Evolutionary conservation across 139 green algal genomes (phyloP).

Genomic region (Micractinium sp.): DNA sequence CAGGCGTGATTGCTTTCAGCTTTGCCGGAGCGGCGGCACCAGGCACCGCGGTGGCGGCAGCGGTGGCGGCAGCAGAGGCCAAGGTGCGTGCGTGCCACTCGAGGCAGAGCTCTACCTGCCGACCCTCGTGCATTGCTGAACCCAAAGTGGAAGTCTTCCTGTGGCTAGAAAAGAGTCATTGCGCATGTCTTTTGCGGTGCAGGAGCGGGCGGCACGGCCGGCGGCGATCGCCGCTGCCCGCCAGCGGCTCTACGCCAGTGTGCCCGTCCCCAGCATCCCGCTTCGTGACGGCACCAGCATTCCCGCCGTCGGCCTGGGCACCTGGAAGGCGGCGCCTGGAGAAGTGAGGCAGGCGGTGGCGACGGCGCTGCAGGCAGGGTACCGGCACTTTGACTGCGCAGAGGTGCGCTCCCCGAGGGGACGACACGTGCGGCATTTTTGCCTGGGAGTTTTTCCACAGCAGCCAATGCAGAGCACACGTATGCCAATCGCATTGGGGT

Average conservation of each 20-base stretch:
- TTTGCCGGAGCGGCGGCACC: constrained; percentile 16
- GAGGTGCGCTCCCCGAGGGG: neutral
- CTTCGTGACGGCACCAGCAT: constrained; percentile 44
- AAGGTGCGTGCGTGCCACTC: too few species aligned
- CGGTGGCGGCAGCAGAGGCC: constrained; percentile 12
- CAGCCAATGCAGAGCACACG: neutral
- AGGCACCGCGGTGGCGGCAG: neutral
- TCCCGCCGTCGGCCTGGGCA: constrained; percentile 54
- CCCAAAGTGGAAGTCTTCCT: too few species aligned
- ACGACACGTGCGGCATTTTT: neutral
- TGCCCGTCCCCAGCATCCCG: constrained; percentile 18
- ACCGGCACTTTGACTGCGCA: constrained; percentile 66
- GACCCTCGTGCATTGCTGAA: too few species aligned
- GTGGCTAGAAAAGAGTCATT: too few species aligned
- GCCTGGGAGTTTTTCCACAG: too few species aligned
- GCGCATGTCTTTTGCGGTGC: neutral
- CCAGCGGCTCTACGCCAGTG: neutral
- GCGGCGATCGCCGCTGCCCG: neutral
- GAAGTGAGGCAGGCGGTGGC: constrained; percentile 51
- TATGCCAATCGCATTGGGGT: too few species aligned
- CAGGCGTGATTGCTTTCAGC: constrained; percentile 20
- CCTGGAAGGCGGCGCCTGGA: constrained; percentile 58
- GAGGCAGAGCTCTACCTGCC: too few species aligned
- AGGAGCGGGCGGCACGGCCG: constrained; percentile 27
- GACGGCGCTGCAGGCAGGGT: constrained; percentile 49